Percentiles rank a stretch among this genome's conserved stretches.
Evolutionary conservation across 257 asterid genomes (phyloP).

Genomic region (Sherardia arvensis): DNA sequence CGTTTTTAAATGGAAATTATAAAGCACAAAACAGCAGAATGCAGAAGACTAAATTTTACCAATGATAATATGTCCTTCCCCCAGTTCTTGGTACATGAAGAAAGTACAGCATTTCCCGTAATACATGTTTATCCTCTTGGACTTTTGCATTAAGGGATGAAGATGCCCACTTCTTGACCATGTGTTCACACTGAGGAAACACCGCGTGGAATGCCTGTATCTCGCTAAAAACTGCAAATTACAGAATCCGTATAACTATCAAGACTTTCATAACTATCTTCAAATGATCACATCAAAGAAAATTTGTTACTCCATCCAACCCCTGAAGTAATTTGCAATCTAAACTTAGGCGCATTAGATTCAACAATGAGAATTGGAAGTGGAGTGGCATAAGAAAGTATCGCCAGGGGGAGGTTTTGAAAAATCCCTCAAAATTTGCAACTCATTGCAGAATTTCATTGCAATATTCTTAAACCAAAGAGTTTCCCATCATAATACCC

Average conservation of each 20-base stretch:
- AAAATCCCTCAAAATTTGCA: neutral
- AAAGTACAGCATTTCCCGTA: conserved; percentile 86
- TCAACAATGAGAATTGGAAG: neutral
- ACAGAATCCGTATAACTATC: neutral
- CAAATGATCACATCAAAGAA: neutral
- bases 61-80: conserved; percentile 83
- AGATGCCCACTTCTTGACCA: conserved; percentile 81
- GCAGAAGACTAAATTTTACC: conserved; percentile 34
- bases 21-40: neutral
- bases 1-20: neutral
- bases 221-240: conserved; percentile 33
- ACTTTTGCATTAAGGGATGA: conserved; percentile 48
- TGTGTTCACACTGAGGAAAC: conserved; percentile 49
- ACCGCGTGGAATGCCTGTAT: conserved; percentile 30
- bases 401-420: neutral
- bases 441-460: neutral
- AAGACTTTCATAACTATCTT: neutral
- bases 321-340: neutral
- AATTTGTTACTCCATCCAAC: neutral
- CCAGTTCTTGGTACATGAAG: conserved; percentile 98
- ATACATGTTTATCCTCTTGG: conserved; percentile 48
- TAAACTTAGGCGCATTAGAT: neutral
- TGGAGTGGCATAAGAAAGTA: too few species aligned
- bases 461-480: neutral
- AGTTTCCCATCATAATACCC: neutral